Evolutionary conservation across 305 asterid species (phyloP).

Genomic region (Petunia hybrid): DNA sequence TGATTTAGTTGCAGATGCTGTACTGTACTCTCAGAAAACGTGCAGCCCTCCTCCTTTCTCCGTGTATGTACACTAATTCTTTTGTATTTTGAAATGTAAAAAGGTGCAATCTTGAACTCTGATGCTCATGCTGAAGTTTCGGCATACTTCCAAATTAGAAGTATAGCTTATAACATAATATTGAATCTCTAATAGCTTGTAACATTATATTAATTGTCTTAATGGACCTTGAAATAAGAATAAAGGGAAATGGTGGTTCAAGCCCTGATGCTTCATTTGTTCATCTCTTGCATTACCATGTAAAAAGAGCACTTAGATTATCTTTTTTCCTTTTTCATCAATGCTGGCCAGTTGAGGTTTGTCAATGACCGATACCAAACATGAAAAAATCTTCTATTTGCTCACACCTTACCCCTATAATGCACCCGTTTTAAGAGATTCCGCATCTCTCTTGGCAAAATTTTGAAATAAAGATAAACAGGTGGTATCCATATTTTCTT

Average conservation of each 20-base stretch:
- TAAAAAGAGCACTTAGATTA: not conserved
- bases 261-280: not conserved
- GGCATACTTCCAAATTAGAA: not conserved
- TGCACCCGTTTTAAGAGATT: not conserved
- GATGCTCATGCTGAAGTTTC: constrained; percentile 4
- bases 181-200: not conserved
- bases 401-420: not conserved
- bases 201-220: constrained; percentile 1
- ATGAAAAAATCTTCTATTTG: not conserved
- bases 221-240: not conserved
- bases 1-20: constrained; percentile 22
- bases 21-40: constrained; percentile 2
- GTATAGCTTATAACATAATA: constrained; percentile 9
- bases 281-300: constrained; percentile 3
- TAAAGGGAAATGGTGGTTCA: not conserved
- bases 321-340: not conserved
- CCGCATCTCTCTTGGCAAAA: too few species aligned
- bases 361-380: not conserved
- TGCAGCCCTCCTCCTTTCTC: constrained; percentile 9
- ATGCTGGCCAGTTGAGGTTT: not conserved
- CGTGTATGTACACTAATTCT: constrained; percentile 8
- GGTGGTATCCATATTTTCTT: too few species aligned
- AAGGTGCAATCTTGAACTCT: constrained; percentile 16
- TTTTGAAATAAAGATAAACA: too few species aligned
- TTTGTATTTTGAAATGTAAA: constrained; percentile 22